Evolutionary conservation across 2,329 filamentous ascomycete genomes (phyloP).

Genomic region (Penicillium paneum): DNA sequence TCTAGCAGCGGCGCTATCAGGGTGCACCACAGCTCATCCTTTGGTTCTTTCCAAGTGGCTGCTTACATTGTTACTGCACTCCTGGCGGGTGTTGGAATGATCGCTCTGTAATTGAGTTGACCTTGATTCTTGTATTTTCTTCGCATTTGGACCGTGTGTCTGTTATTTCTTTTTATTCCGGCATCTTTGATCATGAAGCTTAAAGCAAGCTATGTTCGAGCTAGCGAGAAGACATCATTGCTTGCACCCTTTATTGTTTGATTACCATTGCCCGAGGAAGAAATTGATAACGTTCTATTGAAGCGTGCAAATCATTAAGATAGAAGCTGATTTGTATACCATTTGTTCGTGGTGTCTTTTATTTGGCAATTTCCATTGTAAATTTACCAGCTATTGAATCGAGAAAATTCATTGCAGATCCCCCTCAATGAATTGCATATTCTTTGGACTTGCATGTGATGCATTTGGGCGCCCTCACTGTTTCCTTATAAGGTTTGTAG

Average conservation of each 20-base stretch:
- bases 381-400: no score
- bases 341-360: neutral
- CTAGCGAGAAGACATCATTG: neutral
- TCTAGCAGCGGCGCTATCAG: slow-evolving; percentile 25
- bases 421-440: neutral
- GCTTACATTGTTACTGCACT: slow-evolving; percentile 35
- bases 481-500: no score
- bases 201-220: neutral
- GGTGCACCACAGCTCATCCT: slow-evolving; percentile 26
- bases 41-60: slow-evolving; percentile 35
- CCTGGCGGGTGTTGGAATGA: slow-evolving; percentile 40
- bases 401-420: neutral
- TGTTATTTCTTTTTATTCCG: neutral
- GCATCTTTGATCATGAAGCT: neutral
- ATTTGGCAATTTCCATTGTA: neutral
- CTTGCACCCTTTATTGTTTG: neutral
- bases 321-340: neutral
- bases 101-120: slow-evolving; percentile 33
- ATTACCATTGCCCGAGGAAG: neutral
- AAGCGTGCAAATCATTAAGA: neutral
- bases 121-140: neutral
- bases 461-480: no score
- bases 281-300: neutral
- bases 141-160: neutral
- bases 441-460: no score